Conservation (phyloP, 2,329 filamentous ascomycete species). For the Leptographium galeiforme region DNA sequence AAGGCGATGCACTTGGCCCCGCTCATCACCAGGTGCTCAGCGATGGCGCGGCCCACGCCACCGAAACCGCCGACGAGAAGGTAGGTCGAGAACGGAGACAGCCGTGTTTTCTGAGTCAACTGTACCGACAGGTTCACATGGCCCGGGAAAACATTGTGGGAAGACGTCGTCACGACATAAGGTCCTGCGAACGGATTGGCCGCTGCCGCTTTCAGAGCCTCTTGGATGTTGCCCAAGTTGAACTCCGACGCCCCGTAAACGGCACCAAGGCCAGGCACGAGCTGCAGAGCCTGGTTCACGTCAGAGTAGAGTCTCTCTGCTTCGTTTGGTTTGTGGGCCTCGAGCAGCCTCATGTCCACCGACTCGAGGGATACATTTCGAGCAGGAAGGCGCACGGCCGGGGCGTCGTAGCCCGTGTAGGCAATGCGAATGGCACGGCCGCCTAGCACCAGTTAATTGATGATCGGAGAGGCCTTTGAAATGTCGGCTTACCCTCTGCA, state of each 20-base stretch:
- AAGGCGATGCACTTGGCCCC: constrained; percentile 40
- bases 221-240: constrained; percentile 5
- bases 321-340: background rate
- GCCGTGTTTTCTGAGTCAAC: background rate
- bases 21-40: constrained; percentile 35
- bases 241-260: background rate
- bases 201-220: background rate
- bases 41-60: constrained; percentile 41
- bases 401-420: background rate
- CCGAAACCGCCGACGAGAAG: constrained; percentile 43
- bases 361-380: constrained; percentile 13
- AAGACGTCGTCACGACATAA: background rate
- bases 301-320: constrained; percentile 3
- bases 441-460: background rate
- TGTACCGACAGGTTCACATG: constrained; percentile 1
- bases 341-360: constrained; percentile 12
- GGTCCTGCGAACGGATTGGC: background rate
- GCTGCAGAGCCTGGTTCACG: constrained; percentile 4
- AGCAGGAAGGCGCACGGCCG: background rate
- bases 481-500: constrained; percentile 8
- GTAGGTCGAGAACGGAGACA: constrained; percentile 26
- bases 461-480: background rate
- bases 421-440: constrained; percentile 10
- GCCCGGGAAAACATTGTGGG: background rate
- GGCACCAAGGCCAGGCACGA: background rate